Base-by-base conservation (phyloP, 768 basidiomycete species). In the Leccinellum rugosiceps region DNA sequence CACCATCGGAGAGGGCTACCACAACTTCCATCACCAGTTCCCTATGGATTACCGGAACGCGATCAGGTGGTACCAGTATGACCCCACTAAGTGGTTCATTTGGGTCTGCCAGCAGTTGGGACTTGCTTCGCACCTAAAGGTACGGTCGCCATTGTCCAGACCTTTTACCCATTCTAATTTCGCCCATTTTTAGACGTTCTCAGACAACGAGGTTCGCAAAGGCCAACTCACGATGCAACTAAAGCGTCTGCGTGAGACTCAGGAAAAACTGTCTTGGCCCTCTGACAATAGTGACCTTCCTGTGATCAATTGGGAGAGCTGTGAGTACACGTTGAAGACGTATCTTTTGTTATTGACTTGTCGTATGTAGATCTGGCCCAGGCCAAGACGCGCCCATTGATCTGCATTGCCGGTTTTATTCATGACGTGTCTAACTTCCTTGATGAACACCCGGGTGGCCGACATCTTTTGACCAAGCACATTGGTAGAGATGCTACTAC, bases 21-120 rank as follows among this genome's bases (percentile, higher is more conserved):
- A 98, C 80, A 98, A 98, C 75, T 96, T 96, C 84, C 94, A 98
- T 77, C 94, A 98, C 68, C 85, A 84, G 57, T 96, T 96, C 83
- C 94, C 94, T 7, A 93, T 93, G 90, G 94, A 98, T 73, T 98
- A 94, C 78, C 84, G 94, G 25, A 96, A 96, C 68, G 94, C 94
- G 56, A 93, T 96, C 80, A 92, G 80, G 73, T 88, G 86, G 85
- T 85, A 84, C 69, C 92, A 94, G 71, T 94, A 93, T 66, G 92
- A 94, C 68, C 92, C 92, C 4, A 94, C 94, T 4, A 94, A 96
- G 75, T 95, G 94, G 94, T 85, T 88, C 72, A 87, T 88, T 67
- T 75, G 73, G 71, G 74, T 76, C 49, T 78, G 77, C 68, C 68
- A 76, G 52, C 54, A 69, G 62, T 26, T 86, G 55, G 84, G 84